A percentile compares a stretch with the other conserved stretches of the same genome.
phyloP scores from a whole-genome alignment of 2,329 filamentous ascomycete species.

The Trichoderma brevicompactum region DNA sequence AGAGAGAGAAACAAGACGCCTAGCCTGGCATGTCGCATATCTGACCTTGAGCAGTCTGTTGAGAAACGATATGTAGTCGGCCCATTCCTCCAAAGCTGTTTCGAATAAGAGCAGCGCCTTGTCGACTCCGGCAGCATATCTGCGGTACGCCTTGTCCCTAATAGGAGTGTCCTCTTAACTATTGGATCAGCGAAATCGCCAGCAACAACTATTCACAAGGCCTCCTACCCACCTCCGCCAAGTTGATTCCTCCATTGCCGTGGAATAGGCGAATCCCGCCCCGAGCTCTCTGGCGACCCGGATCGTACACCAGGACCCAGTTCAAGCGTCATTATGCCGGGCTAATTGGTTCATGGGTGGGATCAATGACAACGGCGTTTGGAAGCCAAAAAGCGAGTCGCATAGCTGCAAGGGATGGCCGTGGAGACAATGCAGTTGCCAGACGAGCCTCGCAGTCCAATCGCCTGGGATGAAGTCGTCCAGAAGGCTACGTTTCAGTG shows the following conservation, averaged over 20 bases:
- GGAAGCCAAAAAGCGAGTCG: slow-evolving; percentile 16
- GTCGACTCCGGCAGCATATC: slow-evolving; percentile 88
- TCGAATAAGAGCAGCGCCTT: slow-evolving; percentile 89
- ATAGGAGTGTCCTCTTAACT: slow-evolving; percentile 56
- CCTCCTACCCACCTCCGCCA: slow-evolving; percentile 67
- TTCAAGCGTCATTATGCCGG: slow-evolving; percentile 66
- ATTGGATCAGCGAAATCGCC: slow-evolving; percentile 15
- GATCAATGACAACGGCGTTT: slow-evolving; percentile 18
- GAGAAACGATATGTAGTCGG: slow-evolving; percentile 97
- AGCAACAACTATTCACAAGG: background rate
- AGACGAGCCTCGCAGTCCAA: slow-evolving; percentile 10
- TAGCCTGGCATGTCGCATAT: background rate
- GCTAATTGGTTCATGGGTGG: slow-evolving; percentile 30
- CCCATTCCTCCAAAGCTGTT: slow-evolving; percentile 94
- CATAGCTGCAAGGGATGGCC: slow-evolving; percentile 23
- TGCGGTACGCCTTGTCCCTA: slow-evolving; percentile 74
- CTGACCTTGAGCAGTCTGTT: slow-evolving; percentile 84
- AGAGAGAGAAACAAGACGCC: no score
- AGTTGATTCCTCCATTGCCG: slow-evolving; percentile 78
- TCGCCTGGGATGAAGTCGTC: slow-evolving; percentile 22
- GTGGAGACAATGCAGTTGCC: slow-evolving; percentile 10
- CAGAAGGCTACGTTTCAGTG: slow-evolving; percentile 30
- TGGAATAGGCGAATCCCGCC: slow-evolving; percentile 74
- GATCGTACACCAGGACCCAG: slow-evolving; percentile 60
- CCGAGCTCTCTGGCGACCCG: slow-evolving; percentile 80